Percentiles rank a stretch among this genome's conserved stretches.
Evolutionary conservation across 768 basidiomycete species (phyloP).

Genomic region (Cyclocybe cylindracea): DNA sequence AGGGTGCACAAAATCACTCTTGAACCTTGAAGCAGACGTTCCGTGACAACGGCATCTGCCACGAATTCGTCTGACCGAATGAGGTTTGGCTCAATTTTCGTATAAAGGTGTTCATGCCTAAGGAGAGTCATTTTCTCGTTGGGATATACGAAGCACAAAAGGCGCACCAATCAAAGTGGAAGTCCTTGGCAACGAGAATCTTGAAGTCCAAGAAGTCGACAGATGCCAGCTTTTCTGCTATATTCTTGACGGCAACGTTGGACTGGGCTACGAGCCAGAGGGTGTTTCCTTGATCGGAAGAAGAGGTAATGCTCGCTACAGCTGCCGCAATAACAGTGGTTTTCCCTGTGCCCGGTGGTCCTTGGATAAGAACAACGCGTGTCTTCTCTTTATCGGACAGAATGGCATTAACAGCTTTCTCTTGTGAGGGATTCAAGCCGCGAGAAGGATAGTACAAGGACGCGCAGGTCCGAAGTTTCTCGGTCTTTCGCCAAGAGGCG

Average conservation of each 20-base stretch:
- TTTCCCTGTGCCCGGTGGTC: conserved; percentile 67
- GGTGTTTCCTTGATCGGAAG: conserved; percentile 25
- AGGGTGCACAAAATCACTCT: conserved; percentile 69
- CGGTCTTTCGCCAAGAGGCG: conserved; percentile 10
- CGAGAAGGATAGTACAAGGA: conserved; percentile 21
- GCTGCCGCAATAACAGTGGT: conserved; percentile 61
- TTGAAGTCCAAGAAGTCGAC: conserved; percentile 50
- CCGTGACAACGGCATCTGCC: conserved; percentile 18
- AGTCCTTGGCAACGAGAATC: conserved; percentile 63
- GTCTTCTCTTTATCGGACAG: conserved; percentile 29
- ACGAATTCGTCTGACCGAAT: conserved; percentile 44
- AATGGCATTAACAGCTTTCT: conserved; percentile 31
- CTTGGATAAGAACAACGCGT: conserved; percentile 39
- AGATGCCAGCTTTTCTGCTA: conserved; percentile 66
- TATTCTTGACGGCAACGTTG: conserved; percentile 81
- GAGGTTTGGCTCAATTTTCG: conserved; percentile 42
- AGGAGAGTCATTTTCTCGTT: conserved; percentile 47
- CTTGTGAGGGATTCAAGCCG: conserved; percentile 37
- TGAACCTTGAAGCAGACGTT: conserved; percentile 33
- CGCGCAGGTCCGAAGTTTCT: background rate
- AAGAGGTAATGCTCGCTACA: conserved; percentile 35
- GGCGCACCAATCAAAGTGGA: conserved; percentile 60
- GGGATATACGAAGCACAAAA: background rate
- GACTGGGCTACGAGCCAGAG: conserved; percentile 75
- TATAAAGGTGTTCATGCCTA: conserved; percentile 78